A percentile compares a stretch with the other conserved stretches of the same genome.
phyloP scores from a whole-genome alignment of 208 protist genomes.

The Trypanosoma boissoni region DNA sequence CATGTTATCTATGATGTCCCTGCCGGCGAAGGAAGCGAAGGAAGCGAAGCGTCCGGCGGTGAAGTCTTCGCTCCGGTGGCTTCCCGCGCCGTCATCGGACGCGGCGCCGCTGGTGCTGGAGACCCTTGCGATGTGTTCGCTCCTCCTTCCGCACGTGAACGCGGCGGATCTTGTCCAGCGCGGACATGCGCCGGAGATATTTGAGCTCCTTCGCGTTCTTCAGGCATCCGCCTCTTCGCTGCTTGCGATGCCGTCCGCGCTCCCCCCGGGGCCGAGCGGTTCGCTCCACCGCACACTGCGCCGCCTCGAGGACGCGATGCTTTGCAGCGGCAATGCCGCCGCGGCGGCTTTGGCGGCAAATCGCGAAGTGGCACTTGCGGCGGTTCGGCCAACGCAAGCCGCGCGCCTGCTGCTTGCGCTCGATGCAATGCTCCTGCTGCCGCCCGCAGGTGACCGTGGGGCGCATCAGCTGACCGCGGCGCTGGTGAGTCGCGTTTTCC shows the following conservation, averaged over 20 bases:
- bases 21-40: neutral
- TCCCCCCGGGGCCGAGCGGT: neutral
- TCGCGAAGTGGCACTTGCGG: neutral
- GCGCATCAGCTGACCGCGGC: slow-evolving; percentile 28
- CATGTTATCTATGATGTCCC: neutral
- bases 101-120: slow-evolving; percentile 46
- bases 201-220: slow-evolving; percentile 49
- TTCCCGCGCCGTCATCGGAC: slow-evolving; percentile 54
- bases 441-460: slow-evolving; percentile 21
- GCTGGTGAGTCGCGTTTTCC: slow-evolving; percentile 57
- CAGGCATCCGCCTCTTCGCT: slow-evolving; percentile 51
- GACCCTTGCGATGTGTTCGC: slow-evolving; percentile 56
- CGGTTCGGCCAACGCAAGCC: slow-evolving; percentile 20
- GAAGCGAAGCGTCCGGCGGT: neutral
- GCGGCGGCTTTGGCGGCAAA: slow-evolving; percentile 26
- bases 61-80: slow-evolving; percentile 41
- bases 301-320: slow-evolving; percentile 37
- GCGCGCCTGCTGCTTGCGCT: slow-evolving; percentile 43
- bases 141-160: slow-evolving; percentile 44
- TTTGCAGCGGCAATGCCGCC: slow-evolving; percentile 23
- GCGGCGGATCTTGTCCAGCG: slow-evolving; percentile 23
- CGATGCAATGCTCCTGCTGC: slow-evolving; percentile 36
- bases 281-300: slow-evolving; percentile 31
- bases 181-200: slow-evolving; percentile 32
- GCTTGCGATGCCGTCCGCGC: slow-evolving; percentile 23